These are phyloP conservation scores for Clathrus columnatus DNA, from an alignment of 768 basidiomycete genomes.

Conservation along the genomic window DNA sequence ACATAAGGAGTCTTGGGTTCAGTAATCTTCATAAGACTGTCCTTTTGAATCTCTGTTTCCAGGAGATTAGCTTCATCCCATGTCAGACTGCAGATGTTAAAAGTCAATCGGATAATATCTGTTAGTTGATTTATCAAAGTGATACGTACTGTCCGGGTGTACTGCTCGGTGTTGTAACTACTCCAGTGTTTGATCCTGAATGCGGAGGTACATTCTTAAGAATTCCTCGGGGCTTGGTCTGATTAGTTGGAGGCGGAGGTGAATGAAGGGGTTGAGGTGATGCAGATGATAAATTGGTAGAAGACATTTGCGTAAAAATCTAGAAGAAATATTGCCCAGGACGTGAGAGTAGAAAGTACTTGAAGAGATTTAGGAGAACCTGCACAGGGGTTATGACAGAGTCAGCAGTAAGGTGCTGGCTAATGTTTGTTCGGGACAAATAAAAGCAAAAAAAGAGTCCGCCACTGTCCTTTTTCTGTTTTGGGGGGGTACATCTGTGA, in stretches of 20 bases:
- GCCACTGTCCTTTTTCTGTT: neutral
- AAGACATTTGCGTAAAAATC: neutral
- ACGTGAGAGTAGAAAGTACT: neutral
- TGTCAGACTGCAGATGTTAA: conserved; percentile 48
- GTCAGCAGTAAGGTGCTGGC: neutral
- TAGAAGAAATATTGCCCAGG: neutral
- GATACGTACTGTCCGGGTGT: conserved; percentile 1
- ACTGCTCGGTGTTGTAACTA: neutral
- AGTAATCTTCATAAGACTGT: conserved; percentile 96
- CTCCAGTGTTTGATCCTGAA: neutral
- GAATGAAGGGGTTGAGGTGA: neutral
- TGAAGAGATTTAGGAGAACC: neutral
- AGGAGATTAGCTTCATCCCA: conserved; percentile 97
- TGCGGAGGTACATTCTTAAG: conserved; percentile 5
- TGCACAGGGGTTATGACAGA: neutral
- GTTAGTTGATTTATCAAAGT: neutral
- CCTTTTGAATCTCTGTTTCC: conserved; percentile 87
- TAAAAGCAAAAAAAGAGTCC: neutral
- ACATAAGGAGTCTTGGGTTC: conserved; percentile 98
- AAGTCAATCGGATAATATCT: neutral
- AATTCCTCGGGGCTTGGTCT: conserved; percentile 7
- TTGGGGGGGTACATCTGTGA: too few species aligned
- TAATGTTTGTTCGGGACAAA: neutral
- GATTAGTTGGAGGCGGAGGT: neutral
- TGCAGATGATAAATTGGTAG: neutral